Conservation (phyloP, 495 filamentous ascomycete species). For the Penicillium herquei region DNA sequence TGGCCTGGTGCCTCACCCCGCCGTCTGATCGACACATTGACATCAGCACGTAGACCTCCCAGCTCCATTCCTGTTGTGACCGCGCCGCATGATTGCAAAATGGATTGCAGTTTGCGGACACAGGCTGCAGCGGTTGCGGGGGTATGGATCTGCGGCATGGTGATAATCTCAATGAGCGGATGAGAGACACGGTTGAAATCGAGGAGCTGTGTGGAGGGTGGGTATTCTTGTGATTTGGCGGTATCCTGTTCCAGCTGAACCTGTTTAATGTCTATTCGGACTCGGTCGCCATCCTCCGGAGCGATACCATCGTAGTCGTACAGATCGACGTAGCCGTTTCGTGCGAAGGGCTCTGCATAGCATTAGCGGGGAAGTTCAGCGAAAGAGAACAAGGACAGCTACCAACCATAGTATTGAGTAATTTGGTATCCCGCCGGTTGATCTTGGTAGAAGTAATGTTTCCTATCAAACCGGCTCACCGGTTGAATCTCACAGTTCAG, state of each 20-base stretch:
- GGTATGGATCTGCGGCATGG: conserved; percentile 77
- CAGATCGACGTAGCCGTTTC: conserved; percentile 68
- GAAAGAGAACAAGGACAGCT: background rate
- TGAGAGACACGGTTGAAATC: conserved; percentile 94
- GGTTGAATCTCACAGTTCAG: conserved; percentile 74
- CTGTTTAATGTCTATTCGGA: conserved; percentile 81
- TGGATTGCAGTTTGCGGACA: conserved; percentile 82
- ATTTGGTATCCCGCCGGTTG: conserved; percentile 96
- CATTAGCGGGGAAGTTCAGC: conserved; percentile 3
- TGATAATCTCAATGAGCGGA: conserved; percentile 94
- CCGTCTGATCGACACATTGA: conserved; percentile 85
- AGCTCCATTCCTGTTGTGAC: conserved; percentile 89
- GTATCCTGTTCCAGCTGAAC: conserved; percentile 98
- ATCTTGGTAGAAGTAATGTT: conserved; percentile 99
- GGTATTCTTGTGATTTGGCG: conserved; percentile 83
- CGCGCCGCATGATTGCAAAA: conserved; percentile 77
- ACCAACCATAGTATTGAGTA: conserved; percentile 81
- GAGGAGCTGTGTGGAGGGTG: conserved; percentile 68
- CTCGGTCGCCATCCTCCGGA: conserved; percentile 59
- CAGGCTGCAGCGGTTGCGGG: conserved; percentile 82
- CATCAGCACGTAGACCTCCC: conserved; percentile 87
- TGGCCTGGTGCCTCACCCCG: conserved; percentile 42
- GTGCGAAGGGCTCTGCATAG: conserved; percentile 70
- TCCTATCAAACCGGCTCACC: conserved; percentile 83
- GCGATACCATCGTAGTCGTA: conserved; percentile 77